These are phyloP conservation scores for Alnus glutinosa DNA, from an alignment of 306 rosid species.

Conservation along the genomic window DNA sequence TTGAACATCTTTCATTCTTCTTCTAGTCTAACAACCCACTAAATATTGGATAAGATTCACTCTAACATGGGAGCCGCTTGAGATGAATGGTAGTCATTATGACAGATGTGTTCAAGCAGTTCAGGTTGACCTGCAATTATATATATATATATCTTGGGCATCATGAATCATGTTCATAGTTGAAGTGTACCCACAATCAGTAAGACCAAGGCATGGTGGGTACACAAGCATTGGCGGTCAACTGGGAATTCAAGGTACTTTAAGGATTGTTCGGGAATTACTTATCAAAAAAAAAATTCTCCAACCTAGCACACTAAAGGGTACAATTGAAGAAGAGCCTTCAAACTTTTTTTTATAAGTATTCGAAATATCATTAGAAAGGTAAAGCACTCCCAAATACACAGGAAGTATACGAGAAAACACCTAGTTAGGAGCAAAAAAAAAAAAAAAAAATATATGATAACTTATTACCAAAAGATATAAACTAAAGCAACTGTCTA, in stretches of 20 bases:
- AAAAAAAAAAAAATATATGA: no score
- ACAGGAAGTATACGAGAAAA: no score
- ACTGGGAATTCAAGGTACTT: not conserved
- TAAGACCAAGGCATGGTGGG: not conserved
- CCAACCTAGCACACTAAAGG: not conserved
- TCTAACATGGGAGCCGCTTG: no score
- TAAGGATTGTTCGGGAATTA: not conserved
- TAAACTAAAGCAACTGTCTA: no score
- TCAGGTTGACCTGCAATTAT: not conserved
- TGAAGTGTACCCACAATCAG: not conserved
- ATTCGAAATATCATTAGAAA: no score
- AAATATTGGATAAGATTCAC: not conserved
- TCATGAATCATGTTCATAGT: not conserved
- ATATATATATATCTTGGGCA: not conserved
- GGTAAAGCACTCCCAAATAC: no score
- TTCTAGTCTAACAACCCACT: not conserved
- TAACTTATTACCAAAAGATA: no score
- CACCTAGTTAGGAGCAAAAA: no score
- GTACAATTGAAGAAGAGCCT: no score
- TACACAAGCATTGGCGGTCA: not conserved
- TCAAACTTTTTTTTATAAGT: no score
- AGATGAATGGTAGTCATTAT: no score
- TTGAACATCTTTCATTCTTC: not conserved
- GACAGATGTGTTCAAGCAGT: not conserved
- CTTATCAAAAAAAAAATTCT: no score